Evolutionary conservation across 495 filamentous ascomycete genomes (phyloP).

Genomic region (Talaromyces adpressus): DNA sequence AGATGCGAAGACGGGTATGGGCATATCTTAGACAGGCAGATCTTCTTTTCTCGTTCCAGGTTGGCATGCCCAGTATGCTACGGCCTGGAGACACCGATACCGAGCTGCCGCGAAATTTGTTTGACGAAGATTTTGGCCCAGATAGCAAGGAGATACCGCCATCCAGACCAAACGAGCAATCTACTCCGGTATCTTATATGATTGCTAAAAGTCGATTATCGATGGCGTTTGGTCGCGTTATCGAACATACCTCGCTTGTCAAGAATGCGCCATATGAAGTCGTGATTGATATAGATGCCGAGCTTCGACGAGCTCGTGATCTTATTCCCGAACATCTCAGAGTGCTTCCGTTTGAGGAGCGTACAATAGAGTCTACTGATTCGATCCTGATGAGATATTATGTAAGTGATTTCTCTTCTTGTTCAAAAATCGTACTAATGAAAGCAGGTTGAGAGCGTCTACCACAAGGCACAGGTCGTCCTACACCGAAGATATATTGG

Average conservation of each 20-base stretch:
- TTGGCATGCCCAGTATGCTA: conserved; percentile 86
- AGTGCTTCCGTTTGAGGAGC: conserved; percentile 70
- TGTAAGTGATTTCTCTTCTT: conserved; percentile 12
- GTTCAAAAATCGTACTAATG: conserved; percentile 9
- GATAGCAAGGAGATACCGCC: conserved; percentile 69
- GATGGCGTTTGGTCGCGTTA: conserved; percentile 54
- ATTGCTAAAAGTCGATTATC: conserved; percentile 69
- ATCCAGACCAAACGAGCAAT: conserved; percentile 64
- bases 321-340: conserved; percentile 72
- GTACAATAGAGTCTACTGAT: conserved; percentile 63
- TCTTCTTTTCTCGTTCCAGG: conserved; percentile 82
- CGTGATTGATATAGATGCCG: conserved; percentile 71
- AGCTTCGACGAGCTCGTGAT: conserved; percentile 63
- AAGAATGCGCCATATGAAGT: conserved; percentile 65
- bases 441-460: conserved; percentile 66
- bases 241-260: conserved; percentile 41
- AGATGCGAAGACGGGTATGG: conserved; percentile 90
- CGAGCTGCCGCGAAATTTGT: conserved; percentile 79
- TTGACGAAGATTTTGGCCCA: conserved; percentile 88
- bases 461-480: conserved; percentile 79
- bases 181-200: conserved; percentile 84
- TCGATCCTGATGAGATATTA: conserved; percentile 81
- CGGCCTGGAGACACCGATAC: conserved; percentile 77
- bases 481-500: conserved; percentile 83
- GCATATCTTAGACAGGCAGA: conserved; percentile 74